Evolutionary conservation across 306 rosid genomes (phyloP).

Genomic region (Cucurbita maxima): DNA sequence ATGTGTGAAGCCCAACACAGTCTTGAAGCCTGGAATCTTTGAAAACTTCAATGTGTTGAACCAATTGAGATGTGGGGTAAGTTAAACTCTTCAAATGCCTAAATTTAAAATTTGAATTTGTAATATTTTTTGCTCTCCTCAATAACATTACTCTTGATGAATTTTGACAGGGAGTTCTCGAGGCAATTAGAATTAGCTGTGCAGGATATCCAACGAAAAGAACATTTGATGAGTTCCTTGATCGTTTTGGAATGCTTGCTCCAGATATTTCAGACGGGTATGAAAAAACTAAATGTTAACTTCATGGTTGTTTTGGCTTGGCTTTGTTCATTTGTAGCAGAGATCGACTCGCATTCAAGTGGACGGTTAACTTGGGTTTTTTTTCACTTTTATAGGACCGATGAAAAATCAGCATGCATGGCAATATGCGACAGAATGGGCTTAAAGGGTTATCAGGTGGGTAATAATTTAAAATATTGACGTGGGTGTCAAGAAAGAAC

Average conservation of each 20-base stretch:
- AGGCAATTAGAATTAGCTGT: constrained; percentile 80
- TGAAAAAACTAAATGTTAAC: not conserved
- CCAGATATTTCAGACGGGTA: constrained; percentile 84
- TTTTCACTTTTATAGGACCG: constrained; percentile 38
- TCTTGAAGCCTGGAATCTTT: constrained; percentile 79
- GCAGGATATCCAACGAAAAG: constrained; percentile 88
- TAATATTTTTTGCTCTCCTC: not conserved
- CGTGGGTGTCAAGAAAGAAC: not conserved
- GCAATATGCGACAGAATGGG: constrained; percentile 68
- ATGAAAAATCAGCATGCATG: constrained; percentile 65
- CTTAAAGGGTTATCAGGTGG: constrained; percentile 69
- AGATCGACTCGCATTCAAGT: not conserved
- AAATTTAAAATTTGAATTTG: not conserved
- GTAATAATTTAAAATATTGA: not conserved
- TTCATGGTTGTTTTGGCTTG: constrained; percentile 3
- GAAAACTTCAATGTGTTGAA: constrained; percentile 67
- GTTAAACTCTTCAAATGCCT: constrained; percentile 12
- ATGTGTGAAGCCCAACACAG: constrained; percentile 83
- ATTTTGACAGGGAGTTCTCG: constrained; percentile 69
- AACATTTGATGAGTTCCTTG: constrained; percentile 74
- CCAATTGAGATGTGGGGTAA: constrained; percentile 81
- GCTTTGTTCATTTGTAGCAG: not conserved
- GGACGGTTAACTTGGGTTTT: not conserved
- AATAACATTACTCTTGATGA: not conserved
- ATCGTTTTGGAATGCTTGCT: constrained; percentile 81